These are phyloP conservation scores for Viola odorata DNA, from an alignment of 345 rosid genomes.

Conservation along the genomic window DNA sequence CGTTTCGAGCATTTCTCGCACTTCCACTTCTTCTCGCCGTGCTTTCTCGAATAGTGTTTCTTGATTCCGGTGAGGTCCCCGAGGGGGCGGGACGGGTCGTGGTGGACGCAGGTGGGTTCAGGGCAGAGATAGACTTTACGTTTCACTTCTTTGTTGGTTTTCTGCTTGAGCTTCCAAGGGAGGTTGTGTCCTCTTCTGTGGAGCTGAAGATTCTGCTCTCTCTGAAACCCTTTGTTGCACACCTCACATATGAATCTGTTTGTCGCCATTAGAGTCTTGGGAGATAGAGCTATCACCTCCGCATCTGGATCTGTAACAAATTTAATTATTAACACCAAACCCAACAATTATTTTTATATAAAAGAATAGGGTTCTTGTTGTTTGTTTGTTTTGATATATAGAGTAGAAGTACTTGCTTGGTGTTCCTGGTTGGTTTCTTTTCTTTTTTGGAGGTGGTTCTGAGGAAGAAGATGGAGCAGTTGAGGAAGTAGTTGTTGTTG, in stretches of 20 bases:
- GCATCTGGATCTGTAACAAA: slow-evolving; percentile 24
- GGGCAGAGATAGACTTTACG: slow-evolving; percentile 20
- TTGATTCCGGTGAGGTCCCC: slow-evolving; percentile 8
- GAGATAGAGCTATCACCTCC: slow-evolving; percentile 24
- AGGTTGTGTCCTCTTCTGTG: slow-evolving; percentile 28
- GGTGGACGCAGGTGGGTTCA: slow-evolving; percentile 5
- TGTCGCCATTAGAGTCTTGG: slow-evolving; percentile 26
- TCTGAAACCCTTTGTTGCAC: slow-evolving; percentile 5
- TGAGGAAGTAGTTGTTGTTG: slow-evolving; percentile 12
- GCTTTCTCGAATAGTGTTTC: slow-evolving; percentile 19
- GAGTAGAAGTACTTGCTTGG: slow-evolving; percentile 21
- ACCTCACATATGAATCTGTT: slow-evolving; percentile 28
- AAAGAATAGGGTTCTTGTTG: too few species aligned
- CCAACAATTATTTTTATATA: too few species aligned
- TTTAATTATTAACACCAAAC: too few species aligned
- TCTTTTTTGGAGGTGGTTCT: slow-evolving; percentile 14
- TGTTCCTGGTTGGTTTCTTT: slow-evolving; percentile 23
- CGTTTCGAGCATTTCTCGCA: slow-evolving; percentile 20
- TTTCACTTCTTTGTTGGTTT: slow-evolving; percentile 23
- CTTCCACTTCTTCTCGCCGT: slow-evolving; percentile 27
- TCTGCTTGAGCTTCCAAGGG: slow-evolving; percentile 27
- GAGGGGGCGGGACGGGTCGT: slow-evolving; percentile 24
- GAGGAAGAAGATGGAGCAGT: slow-evolving; percentile 1
- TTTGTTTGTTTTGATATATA: too few species aligned
- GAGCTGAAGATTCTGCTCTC: not conserved